Base-by-base conservation (phyloP, 768 basidiomycete species). In the Auricularia cornea region DNA sequence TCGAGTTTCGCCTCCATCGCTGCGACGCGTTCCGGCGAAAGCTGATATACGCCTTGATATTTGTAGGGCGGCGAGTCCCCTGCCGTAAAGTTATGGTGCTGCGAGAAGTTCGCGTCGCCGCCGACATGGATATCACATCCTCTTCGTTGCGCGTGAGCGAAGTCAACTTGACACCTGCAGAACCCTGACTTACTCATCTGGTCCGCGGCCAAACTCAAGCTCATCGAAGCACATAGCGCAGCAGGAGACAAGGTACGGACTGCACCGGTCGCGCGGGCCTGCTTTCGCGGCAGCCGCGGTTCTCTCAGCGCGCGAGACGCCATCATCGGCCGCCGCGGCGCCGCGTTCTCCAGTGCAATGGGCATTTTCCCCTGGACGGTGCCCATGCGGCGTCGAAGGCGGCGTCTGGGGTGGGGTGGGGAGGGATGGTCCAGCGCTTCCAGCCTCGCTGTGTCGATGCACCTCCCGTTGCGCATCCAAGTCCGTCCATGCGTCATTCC, bases 21-120 rank as follows among this genome's bases (percentile, higher is more conserved):
- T 54, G 79, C 76, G 0, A 80, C 75, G 12, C 72, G 65, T 1
- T 41, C 62, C 29, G 78, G 78, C 1, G 72, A 64, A n/a, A 80
- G 32, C 32, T 80, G 70, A 41, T 74, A 74, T 0, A 62, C 59
- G 54, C 23, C 14, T 0, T 74, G 74, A 1, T 75, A 64, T 30
- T 78, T 73, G 29, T 75, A 76, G 3, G 59, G 28, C 0, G 75
- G 72, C 30, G 73, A 69, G 52, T 78, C 70, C 3, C 75, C 76
- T 0, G 71, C 73, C 3, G 63, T 59, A 1, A 59, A 23, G 2
- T 69, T 59, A 60, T 81, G 78, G 0, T 71, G 66, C 61, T 80
- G 76, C 57, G 76, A 73, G 63, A 79, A 79, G 41, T 77, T 78
- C 0, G 76, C 76, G 68, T 80, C 77, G 0, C 69, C 68, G 0